These are phyloP conservation scores for Amanita pseudoporphyria DNA, from an alignment of 768 basidiomycete genomes.

Conservation along the genomic window DNA sequence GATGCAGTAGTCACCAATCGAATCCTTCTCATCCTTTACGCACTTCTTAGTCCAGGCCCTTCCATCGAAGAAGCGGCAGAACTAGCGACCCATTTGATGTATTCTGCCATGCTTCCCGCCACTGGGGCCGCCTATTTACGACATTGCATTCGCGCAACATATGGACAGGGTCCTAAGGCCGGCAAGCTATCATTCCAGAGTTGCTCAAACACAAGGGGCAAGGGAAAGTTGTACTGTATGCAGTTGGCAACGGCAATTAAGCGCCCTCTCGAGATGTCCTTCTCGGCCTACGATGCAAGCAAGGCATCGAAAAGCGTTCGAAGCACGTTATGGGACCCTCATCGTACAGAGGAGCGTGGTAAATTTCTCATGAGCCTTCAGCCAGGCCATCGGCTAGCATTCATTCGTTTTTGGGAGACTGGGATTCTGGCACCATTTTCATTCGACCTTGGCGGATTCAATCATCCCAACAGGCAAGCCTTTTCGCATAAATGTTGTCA, in stretches of 20 bases:
- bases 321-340: conserved; percentile 24
- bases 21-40: conserved; percentile 18
- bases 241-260: conserved; percentile 28
- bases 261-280: conserved; percentile 29
- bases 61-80: conserved; percentile 33
- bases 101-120: conserved; percentile 27
- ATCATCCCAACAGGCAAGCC: conserved; percentile 29
- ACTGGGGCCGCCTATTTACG: conserved; percentile 25
- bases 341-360: conserved; percentile 31
- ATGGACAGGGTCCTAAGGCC: conserved; percentile 20
- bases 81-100: conserved; percentile 32
- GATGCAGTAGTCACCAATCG: conserved; percentile 15
- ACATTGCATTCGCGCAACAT: conserved; percentile 26
- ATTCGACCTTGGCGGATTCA: conserved; percentile 22
- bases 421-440: conserved; percentile 31
- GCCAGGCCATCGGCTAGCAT: conserved; percentile 30
- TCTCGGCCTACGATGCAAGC: conserved; percentile 19
- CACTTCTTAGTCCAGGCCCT: conserved; percentile 20
- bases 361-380: conserved; percentile 27
- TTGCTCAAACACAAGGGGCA: conserved; percentile 23
- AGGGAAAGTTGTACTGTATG: conserved; percentile 25
- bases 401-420: conserved; percentile 27
- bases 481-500: not conserved
- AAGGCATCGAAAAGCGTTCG: conserved; percentile 21
- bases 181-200: conserved; percentile 28